Percentiles rank a stretch among this genome's conserved stretches.
These are phyloP conservation scores for Phytophthora pluvialis DNA, from an alignment of 352 stramenopile genomes.

Conservation along the genomic window DNA sequence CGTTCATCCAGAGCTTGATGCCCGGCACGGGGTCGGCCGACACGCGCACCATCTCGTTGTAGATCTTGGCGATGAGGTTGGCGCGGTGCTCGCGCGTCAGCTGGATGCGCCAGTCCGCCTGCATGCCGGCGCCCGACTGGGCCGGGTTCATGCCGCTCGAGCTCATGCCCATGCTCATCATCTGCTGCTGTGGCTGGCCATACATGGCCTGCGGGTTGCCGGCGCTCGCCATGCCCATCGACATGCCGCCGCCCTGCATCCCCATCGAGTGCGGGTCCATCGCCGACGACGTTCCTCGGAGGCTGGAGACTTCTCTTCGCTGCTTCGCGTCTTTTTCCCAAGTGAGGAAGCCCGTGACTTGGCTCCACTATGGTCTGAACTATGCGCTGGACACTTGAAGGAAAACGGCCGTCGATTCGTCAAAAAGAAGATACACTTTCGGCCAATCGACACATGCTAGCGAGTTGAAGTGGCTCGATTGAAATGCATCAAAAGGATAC, in stretches of 20 bases:
- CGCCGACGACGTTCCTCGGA: background rate
- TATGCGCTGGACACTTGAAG: constrained; percentile 44
- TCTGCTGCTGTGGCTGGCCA: constrained; percentile 40
- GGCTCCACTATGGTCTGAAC: constrained; percentile 36
- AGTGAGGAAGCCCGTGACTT: constrained; percentile 28
- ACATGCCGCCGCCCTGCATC: constrained; percentile 62
- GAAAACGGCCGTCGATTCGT: constrained; percentile 25
- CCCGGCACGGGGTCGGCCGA: constrained; percentile 75
- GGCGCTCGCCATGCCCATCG: constrained; percentile 51
- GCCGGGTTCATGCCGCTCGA: constrained; percentile 17
- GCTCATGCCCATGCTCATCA: constrained; percentile 50
- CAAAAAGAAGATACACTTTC: constrained; percentile 24
- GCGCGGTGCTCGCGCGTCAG: constrained; percentile 80
- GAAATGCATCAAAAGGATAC: constrained; percentile 10
- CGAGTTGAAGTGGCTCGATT: constrained; percentile 14
- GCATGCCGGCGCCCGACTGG: constrained; percentile 28
- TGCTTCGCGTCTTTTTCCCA: constrained; percentile 34
- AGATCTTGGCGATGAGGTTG: constrained; percentile 89
- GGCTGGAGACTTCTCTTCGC: constrained; percentile 12
- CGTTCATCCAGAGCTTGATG: constrained; percentile 91
- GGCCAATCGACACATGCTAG: constrained; percentile 19
- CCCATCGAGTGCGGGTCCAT: constrained; percentile 74
- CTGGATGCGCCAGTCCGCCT: constrained; percentile 76
- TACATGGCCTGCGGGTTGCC: constrained; percentile 48
- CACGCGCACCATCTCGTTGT: constrained; percentile 87